These are phyloP conservation scores for Vitis amurensis DNA, from an alignment of 164 flowering plant species.

Conservation along the genomic window DNA sequence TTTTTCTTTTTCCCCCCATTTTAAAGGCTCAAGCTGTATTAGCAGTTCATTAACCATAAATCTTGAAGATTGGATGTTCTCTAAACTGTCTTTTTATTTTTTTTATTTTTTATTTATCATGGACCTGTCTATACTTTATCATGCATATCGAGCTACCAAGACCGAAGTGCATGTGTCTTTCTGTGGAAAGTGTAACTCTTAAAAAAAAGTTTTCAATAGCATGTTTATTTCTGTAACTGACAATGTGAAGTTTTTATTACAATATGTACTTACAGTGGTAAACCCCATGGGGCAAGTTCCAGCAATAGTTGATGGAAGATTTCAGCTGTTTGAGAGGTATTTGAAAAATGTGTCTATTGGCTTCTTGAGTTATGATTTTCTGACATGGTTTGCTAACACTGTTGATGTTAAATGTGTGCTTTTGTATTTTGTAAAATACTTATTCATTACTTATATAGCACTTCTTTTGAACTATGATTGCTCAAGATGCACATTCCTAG, in stretches of 20 bases:
- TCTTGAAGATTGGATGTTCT: no score
- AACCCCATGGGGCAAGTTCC: constrained; percentile 80
- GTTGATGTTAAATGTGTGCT: background rate
- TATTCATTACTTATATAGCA: background rate
- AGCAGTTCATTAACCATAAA: no score
- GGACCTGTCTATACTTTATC: no score
- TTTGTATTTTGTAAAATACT: background rate
- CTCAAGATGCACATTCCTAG: background rate
- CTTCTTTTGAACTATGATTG: background rate
- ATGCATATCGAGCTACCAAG: no score
- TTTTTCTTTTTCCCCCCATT: no score
- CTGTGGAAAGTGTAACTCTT: background rate
- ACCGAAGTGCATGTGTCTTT: background rate
- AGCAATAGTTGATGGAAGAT: constrained; percentile 73
- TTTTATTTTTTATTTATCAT: background rate
- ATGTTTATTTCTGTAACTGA: no score
- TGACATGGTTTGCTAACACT: background rate
- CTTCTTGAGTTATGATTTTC: background rate
- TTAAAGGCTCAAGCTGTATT: no score
- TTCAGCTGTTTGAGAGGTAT: constrained; percentile 92
- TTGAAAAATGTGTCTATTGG: background rate
- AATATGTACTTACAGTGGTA: constrained; percentile 45
- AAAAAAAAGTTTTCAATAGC: no score
- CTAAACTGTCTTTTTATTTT: no score
- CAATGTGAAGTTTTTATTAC: background rate